phyloP scores from a whole-genome alignment of 192 early-diverging fungal species.

The Coemansia sp. region DNA sequence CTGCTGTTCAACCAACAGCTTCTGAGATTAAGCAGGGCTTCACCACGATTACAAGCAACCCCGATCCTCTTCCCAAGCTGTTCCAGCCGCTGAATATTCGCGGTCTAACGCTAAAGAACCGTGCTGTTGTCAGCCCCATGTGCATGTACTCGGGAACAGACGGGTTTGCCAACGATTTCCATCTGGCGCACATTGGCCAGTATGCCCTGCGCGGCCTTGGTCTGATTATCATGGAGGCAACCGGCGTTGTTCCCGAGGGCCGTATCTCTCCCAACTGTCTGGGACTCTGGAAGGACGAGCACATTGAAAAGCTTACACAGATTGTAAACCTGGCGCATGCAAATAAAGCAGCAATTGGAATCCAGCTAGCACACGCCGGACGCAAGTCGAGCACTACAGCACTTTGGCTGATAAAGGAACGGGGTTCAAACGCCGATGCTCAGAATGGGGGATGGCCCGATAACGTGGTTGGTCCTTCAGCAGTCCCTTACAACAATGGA shows the following conservation, averaged over 20 bases:
- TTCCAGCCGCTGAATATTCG: slow-evolving; percentile 73
- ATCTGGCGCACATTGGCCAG: slow-evolving; percentile 64
- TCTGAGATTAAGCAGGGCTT: slow-evolving; percentile 42
- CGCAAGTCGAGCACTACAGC: slow-evolving; percentile 64
- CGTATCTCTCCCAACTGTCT: slow-evolving; percentile 75
- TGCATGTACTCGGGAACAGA: slow-evolving; percentile 74
- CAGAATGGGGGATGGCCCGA: slow-evolving; percentile 69
- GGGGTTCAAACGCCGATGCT: slow-evolving; percentile 19
- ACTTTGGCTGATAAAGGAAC: slow-evolving; percentile 16
- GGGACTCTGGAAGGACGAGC: slow-evolving; percentile 84
- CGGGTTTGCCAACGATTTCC: slow-evolving; percentile 68
- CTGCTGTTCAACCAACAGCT: slow-evolving; percentile 35
- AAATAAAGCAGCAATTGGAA: slow-evolving; percentile 60
- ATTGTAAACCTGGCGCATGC: slow-evolving; percentile 62
- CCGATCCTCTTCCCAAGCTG: slow-evolving; percentile 47
- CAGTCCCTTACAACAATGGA: slow-evolving; percentile 48
- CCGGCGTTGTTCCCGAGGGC: slow-evolving; percentile 72
- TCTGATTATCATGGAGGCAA: slow-evolving; percentile 77
- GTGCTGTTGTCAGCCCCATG: slow-evolving; percentile 79
- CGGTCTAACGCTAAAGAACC: slow-evolving; percentile 71
- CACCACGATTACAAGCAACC: slow-evolving; percentile 8
- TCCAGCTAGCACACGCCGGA: slow-evolving; percentile 85
- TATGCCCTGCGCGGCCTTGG: slow-evolving; percentile 78
- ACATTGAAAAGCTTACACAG: slow-evolving; percentile 57
- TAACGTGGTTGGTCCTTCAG: slow-evolving; percentile 67